Base-by-base conservation (phyloP, 192 early-diverging fungal species). In the Gamsiella multidivaricata region DNA sequence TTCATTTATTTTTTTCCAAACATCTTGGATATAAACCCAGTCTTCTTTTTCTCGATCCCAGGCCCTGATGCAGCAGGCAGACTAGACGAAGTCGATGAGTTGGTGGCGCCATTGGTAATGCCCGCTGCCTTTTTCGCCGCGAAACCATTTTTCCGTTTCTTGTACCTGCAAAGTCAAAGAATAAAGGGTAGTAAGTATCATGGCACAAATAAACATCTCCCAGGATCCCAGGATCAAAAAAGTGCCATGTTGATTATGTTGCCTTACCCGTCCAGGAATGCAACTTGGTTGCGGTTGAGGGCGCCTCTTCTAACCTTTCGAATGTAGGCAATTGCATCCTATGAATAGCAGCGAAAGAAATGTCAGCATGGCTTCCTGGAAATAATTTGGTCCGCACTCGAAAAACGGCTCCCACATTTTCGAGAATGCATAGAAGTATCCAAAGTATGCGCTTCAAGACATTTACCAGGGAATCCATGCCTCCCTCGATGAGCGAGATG, bases 401-500 rank as follows among this genome's bases (percentile, higher is more conserved):
- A 45, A 36, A 12, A 17, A 10, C n/a, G 5, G 37, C 12, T 29
- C 3, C 3, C 18, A 57, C 2, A 6, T 41, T 41, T 9, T 17
- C 37, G 29, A 15, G 3, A 15, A n/a, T 36, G 6, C 4, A 28
- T 22, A 3, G 32, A 3, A 6, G 22, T 26, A 42, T 14, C n/a
- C n/a, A n/a, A n/a, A n/a, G n/a, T n/a, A n/a, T n/a, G n/a, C n/a
- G n/a, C n/a, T n/a, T n/a, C n/a, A n/a, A n/a, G n/a, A 1, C 3
- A 29, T 10, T 70, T 76, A 84, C 92, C 70, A 94, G 67, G 25
- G 89, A 86, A 62, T 84, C 85, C 90, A 94, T 89, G 14, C 92
- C 92, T 52, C 83, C 80, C 71, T 94, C 92, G 34, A 94, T 87
- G 45, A 94, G 72, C 0, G 92, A 86, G 39, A 94, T 82, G 1